Base-by-base conservation (phyloP, 2,329 filamentous ascomycete genomes). In the Phaeosphaeriaceae sp. region DNA sequence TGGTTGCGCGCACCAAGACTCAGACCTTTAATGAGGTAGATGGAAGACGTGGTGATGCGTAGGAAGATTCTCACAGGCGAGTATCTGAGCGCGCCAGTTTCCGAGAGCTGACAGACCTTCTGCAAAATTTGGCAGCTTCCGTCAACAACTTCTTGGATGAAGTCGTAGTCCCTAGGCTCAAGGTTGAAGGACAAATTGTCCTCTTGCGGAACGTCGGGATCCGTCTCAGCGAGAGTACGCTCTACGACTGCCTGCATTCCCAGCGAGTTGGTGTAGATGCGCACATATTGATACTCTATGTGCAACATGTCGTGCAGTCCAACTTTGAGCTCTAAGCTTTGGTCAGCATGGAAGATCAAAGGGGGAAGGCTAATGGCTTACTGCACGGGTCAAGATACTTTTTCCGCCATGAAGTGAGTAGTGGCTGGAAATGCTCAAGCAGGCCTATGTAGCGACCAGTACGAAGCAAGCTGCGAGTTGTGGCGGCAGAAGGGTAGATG, bases 181-280 rank as follows among this genome's bases (percentile, higher is more conserved):
- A 83, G 77, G 48, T 78, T 76, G 62, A 82, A 75, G 13, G 79
- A 71, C 11, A 81, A 67, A 40, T 81, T 71, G 10, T 76, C 72
- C 42, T 76, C 73, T 54, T 71, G 81, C 41, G 71, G 70, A 1
- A 70, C 71, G 13, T 76, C 72, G 4, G 72, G 71, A 59, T 78
- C 74, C 21, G 73, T 71, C 51, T 77, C 74, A 7, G 74, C 72
- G n/a, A 84, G 73, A 1, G 80, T 81, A n/a, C 83, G 81, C 57
- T 86, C 84, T 2, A 86, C 83, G 2, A 86, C 81, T 2, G 84
- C 84, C 68, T 86, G 84, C 72, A 86, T 83, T 2, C 83, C 84
- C 6, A 86, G 78, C 0, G 79, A 80, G 48, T 82, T 82, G 41
- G 78, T 78, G 53, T 80, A 81, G 17, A 80, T 77, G 1, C 78